Evolutionary conservation across 163 green algal genomes (phyloP).

Genomic region (Scenedesmus sp.): DNA sequence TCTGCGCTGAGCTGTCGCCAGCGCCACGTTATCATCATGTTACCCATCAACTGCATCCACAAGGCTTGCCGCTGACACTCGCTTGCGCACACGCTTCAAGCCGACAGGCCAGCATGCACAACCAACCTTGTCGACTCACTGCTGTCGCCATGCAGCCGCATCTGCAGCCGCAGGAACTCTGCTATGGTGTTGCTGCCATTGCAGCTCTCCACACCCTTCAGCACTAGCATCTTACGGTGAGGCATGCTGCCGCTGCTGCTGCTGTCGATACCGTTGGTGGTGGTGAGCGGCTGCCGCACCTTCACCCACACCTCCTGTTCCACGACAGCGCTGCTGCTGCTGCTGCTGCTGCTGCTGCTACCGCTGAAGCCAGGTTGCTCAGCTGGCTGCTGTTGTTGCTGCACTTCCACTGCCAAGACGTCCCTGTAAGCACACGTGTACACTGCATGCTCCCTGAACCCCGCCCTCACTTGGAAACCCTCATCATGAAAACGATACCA

Average conservation of each 20-base stretch:
- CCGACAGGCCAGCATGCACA: background rate
- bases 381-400: background rate
- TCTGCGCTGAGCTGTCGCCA: no score
- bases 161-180: background rate
- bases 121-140: background rate
- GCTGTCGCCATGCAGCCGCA: background rate
- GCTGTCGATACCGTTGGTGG: no score
- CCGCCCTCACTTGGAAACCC: background rate
- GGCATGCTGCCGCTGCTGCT: background rate
- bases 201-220: background rate
- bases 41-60: no score
- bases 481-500: slow-evolving; percentile 1
- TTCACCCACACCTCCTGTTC: background rate
- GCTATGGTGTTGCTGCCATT: background rate
- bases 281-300: no score
- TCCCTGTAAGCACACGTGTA: background rate
- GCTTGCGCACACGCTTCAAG: no score
- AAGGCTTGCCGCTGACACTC: no score
- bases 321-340: background rate
- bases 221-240: background rate
- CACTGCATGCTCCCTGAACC: background rate
- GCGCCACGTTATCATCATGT: no score
- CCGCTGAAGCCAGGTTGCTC: no score
- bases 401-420: background rate
- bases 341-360: background rate